A percentile compares a stretch with the other conserved stretches of the same genome.
Conservation (phyloP, 371 early-diverging fungal genomes). For the Dinochytrium kinnereticum region DNA sequence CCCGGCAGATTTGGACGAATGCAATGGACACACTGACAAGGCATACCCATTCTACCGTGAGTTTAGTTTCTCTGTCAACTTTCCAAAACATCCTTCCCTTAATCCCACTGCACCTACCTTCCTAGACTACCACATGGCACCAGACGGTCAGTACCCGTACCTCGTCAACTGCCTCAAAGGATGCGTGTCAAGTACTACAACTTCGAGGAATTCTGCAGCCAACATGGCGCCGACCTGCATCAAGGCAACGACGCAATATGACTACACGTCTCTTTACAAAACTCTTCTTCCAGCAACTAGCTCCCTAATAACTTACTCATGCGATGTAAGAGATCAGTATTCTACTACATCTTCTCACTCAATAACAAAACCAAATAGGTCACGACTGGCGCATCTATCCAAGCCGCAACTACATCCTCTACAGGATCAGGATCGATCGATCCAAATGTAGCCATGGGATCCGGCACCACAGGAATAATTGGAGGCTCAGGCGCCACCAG, state of each 20-base stretch:
- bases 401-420: no score
- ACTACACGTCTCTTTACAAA: not conserved
- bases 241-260: not conserved
- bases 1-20: not conserved
- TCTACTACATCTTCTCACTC: no score
- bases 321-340: not conserved
- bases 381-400: no score
- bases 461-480: no score
- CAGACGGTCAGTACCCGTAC: not conserved
- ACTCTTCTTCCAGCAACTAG: not conserved
- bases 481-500: no score
- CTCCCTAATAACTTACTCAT: not conserved
- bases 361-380: no score
- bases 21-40: not conserved
- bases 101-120: no score
- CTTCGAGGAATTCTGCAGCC: not conserved
- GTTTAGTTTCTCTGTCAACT: not conserved
- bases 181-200: not conserved
- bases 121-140: not conserved
- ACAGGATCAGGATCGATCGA: no score
- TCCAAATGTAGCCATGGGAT: no score
- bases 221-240: not conserved
- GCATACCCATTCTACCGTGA: not conserved
- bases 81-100: no score
- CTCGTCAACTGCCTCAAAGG: slow-evolving; percentile 3